Conservation (phyloP, 129 eudicot genomes). For the Saposhnikovia divaricata region DNA sequence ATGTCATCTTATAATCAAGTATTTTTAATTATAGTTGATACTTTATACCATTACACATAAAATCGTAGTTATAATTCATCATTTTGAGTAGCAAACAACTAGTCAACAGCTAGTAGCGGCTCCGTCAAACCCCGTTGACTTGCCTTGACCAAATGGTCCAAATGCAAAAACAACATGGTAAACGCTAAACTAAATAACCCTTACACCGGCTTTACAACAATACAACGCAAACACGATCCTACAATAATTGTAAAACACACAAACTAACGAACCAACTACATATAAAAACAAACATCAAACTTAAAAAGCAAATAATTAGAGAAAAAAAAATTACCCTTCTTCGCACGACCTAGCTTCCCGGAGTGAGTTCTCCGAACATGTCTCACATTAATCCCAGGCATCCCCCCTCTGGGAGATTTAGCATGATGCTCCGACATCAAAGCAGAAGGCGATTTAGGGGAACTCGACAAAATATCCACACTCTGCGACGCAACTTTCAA, state of each 20-base stretch:
- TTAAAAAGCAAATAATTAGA: background rate
- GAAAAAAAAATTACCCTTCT: conserved; percentile 22
- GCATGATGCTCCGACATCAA: conserved; percentile 11
- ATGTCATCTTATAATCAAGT: background rate
- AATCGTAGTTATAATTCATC: too few species aligned
- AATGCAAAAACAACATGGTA: background rate
- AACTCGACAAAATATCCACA: conserved; percentile 16
- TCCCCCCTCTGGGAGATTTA: conserved; percentile 16
- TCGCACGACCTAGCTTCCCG: conserved; percentile 23
- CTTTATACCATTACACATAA: background rate
- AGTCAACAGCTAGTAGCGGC: background rate
- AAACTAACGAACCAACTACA: background rate
- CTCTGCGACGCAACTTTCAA: conserved; percentile 21
- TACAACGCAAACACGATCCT: background rate
- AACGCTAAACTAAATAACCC: background rate
- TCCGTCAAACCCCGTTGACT: background rate
- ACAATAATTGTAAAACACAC: background rate
- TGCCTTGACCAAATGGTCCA: background rate
- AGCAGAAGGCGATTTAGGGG: conserved; percentile 11
- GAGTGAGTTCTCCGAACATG: conserved; percentile 29
- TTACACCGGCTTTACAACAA: background rate
- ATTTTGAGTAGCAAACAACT: background rate
- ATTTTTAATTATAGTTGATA: background rate
- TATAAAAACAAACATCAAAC: background rate
- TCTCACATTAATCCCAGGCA: conserved; percentile 18